A percentile compares a stretch with the other conserved stretches of the same genome.
Conservation (phyloP, 345 rosid species). For the Angophora floribunda region DNA sequence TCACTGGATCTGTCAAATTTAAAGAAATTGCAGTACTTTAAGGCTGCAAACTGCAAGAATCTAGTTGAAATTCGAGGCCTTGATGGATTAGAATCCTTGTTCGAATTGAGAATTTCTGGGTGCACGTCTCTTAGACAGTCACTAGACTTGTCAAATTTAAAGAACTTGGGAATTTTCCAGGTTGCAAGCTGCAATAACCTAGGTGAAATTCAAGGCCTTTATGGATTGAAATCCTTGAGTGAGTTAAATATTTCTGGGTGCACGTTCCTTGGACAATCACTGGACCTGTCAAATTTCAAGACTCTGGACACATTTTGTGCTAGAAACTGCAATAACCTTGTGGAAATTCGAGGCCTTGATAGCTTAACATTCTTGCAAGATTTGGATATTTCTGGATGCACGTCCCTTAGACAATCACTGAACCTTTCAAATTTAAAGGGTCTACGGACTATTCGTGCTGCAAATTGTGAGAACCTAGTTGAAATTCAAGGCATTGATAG, state of each 20-base stretch:
- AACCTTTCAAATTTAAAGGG: neutral
- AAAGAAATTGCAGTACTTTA: neutral
- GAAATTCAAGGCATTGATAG: neutral
- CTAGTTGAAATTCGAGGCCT: neutral
- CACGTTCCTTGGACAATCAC: fast-evolving
- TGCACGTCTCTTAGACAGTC: fast-evolving
- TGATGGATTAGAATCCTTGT: neutral
- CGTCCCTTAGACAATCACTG: neutral
- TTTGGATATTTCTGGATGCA: neutral
- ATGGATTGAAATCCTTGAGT: fast-evolving
- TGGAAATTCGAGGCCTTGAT: neutral
- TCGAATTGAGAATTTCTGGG: fast-evolving
- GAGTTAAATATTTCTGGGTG: too few species aligned
- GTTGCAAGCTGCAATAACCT: neutral
- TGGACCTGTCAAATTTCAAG: neutral
- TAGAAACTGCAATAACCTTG: neutral
- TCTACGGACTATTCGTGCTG: neutral
- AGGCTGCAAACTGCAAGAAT: neutral
- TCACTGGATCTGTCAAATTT: neutral
- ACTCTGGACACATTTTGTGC: fast-evolving
- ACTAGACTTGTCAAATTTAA: fast-evolving
- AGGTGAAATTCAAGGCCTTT: fast-evolving
- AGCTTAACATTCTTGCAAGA: neutral
- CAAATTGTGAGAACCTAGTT: neutral
- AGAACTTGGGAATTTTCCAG: fast-evolving